Percentiles rank a stretch among this genome's conserved stretches.
Conservation (phyloP, 163 green algal species). For the Scenedesmus sp. region DNA sequence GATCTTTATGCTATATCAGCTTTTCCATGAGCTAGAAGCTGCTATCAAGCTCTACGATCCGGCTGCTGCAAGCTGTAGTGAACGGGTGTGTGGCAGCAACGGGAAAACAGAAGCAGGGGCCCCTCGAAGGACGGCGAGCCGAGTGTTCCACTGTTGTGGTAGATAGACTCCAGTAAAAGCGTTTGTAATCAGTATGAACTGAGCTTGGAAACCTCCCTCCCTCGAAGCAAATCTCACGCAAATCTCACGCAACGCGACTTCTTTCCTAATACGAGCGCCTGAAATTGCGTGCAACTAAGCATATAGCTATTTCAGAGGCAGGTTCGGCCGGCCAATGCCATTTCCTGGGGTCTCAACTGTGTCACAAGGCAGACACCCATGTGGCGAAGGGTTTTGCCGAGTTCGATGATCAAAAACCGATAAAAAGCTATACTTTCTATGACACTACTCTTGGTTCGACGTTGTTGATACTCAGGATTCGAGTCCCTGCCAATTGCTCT, state of each 20-base stretch:
- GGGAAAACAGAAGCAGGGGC: constrained; percentile 6
- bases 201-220: background rate
- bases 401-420: no score
- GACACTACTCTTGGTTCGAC: no score
- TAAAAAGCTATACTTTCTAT: no score
- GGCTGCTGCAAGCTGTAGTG: background rate
- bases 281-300: background rate
- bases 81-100: background rate
- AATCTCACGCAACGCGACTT: background rate
- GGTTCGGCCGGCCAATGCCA: background rate
- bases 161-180: background rate
- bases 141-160: background rate
- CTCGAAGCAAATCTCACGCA: background rate
- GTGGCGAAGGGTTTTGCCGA: background rate
- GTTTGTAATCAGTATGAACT: background rate
- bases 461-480: no score
- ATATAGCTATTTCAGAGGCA: background rate
- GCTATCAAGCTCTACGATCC: background rate
- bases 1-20: background rate
- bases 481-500: no score
- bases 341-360: background rate
- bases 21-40: background rate
- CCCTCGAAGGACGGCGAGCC: background rate
- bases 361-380: background rate
- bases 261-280: background rate